Conservation (phyloP, 1,284 basidiomycete genomes). For the Marasmius oreades region DNA sequence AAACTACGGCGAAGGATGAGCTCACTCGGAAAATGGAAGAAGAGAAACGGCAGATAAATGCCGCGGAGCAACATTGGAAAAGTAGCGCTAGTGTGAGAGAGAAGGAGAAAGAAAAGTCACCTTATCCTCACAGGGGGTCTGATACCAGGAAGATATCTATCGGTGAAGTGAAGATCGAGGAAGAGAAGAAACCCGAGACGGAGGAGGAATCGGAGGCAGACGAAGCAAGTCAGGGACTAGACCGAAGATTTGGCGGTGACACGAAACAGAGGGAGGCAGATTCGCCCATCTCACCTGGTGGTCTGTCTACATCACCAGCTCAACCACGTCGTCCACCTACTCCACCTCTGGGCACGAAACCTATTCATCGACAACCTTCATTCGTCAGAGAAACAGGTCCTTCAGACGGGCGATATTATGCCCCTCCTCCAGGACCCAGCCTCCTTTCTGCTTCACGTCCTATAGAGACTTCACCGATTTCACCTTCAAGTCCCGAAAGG, state of each 20-base stretch:
- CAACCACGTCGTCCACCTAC: conserved; percentile 13
- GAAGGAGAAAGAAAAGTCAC: conserved; percentile 16
- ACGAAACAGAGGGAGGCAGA: not conserved
- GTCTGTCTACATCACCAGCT: conserved; percentile 10
- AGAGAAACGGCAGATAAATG: conserved; percentile 12
- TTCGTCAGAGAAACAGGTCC: conserved; percentile 5
- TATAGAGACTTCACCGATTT: not conserved
- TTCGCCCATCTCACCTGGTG: conserved; percentile 1
- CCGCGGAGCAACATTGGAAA: conserved; percentile 15
- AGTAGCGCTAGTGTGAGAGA: conserved; percentile 9
- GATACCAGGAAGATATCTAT: conserved; percentile 8
- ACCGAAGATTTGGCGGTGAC: not conserved
- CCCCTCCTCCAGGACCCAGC: conserved; percentile 1
- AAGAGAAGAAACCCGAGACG: not conserved
- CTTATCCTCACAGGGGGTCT: conserved; percentile 1
- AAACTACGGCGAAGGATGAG: conserved; percentile 14
- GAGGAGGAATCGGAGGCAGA: not conserved
- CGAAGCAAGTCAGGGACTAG: not conserved
- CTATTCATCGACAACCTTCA: conserved; percentile 12
- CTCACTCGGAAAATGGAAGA: conserved; percentile 11
- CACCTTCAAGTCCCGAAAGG: not conserved
- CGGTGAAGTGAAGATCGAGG: not conserved
- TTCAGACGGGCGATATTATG: not conserved
- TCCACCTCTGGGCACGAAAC: conserved; percentile 12
- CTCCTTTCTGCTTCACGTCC: not conserved